Conservation (phyloP, 495 filamentous ascomycete genomes). For the Aspergillus campestris region DNA sequence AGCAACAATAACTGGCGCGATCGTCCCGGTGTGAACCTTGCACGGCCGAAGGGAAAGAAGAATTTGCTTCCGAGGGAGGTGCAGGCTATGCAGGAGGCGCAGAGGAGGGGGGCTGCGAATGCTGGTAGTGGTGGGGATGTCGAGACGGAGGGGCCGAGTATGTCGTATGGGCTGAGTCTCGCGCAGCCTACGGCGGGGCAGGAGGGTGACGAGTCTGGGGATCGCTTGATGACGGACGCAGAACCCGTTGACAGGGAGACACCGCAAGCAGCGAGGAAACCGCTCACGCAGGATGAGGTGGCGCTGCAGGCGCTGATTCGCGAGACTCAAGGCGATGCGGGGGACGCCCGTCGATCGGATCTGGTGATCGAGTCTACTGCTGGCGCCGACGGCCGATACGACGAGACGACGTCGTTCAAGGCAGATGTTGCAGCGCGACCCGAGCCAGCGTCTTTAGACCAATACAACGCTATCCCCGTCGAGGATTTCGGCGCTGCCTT, state of each 20-base stretch:
- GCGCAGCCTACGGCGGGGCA: conserved; percentile 18
- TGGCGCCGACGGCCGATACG: conserved; percentile 22
- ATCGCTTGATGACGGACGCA: conserved; percentile 25
- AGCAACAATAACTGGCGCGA: conserved; percentile 69
- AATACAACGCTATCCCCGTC: conserved; percentile 81
- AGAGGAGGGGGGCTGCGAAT: conserved; percentile 19
- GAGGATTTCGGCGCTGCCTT: conserved; percentile 89
- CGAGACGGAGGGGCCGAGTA: conserved; percentile 32
- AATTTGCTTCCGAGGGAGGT: conserved; percentile 46
- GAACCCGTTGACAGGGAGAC: conserved; percentile 10
- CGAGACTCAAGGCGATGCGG: conserved; percentile 43
- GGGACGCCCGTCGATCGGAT: conserved; percentile 35
- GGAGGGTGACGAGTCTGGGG: conserved; percentile 17
- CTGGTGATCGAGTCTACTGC: conserved; percentile 50
- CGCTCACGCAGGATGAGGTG: conserved; percentile 59
- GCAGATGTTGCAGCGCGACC: conserved; percentile 63
- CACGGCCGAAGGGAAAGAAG: conserved; percentile 41
- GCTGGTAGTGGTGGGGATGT: conserved; percentile 21
- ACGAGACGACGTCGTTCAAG: conserved; percentile 63
- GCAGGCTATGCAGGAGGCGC: conserved; percentile 34
- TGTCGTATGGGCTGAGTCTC: conserved; percentile 40
- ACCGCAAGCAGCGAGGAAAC: conserved; percentile 14
- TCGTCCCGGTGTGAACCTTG: conserved; percentile 36
- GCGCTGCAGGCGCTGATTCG: conserved; percentile 70
- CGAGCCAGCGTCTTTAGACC: conserved; percentile 65